Base-by-base conservation (phyloP, 2,329 filamentous ascomycete genomes). In the Fusarium clavum region DNA sequence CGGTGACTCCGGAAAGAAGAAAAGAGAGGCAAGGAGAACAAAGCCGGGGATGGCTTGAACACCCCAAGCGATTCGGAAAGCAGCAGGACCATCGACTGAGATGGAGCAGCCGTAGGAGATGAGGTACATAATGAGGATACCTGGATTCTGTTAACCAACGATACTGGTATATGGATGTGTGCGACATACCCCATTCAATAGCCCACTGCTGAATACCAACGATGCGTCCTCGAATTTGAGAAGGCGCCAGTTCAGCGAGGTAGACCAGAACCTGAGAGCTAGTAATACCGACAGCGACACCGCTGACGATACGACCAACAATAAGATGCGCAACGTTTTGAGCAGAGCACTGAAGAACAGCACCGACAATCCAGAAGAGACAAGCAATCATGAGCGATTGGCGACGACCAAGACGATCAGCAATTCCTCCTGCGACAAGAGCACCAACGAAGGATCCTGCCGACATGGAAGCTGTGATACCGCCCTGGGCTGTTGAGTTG, bases 131-230 rank as follows among this genome's bases (percentile, higher is more conserved):
- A 91, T 89, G 62, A 91, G 76, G 69, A 91, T 91, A 68, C 88
- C 90, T 85, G 85, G 6, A 16, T 5, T n/a, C 2, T 20, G 48
- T 71, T 25, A 71, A 65, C 41, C 7, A 22, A 1, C 4, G 16
- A 13, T 10, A 7, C 43, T n/a, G 4, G 8, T 14, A 6, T 9
- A 1, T 5, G 2, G 5, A 11, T 2, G 1, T 20, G 38, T 43
- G 18, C 2, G 13, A 25, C 67, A 45, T 51, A 72, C 79, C 79
- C 78, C 79, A 92, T 69, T 91, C 92, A 65, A 94, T 93, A 27
- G 91, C 90, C 83, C 90, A 91, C 77, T 94, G 91, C 77, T 94
- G 91, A 45, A 88, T 86, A 55, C 90, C 89, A 18, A 94, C 90
- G 34, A 94, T 83, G 45, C 89, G 85, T 18, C 90, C 91, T 67